Evolutionary conservation across 2,329 filamentous ascomycete species (phyloP).

Genomic region (Aspergillus fijiensis): DNA sequence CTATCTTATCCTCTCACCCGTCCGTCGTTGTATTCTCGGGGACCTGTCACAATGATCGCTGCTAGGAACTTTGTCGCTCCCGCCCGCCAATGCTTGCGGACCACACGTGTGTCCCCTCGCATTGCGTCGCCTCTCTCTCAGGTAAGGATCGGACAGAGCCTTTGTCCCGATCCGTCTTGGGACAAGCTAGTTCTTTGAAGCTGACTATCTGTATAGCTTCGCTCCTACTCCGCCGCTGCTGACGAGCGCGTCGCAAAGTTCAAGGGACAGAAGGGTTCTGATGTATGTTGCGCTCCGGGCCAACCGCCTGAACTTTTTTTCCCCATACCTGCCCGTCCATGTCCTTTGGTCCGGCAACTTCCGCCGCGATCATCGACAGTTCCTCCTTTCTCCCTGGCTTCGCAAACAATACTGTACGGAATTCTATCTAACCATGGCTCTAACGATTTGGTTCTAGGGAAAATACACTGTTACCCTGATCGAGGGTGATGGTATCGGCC

Average conservation of each 20-base stretch:
- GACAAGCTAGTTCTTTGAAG: slow-evolving; percentile 15
- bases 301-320: slow-evolving; percentile 14
- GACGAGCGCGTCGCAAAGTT: slow-evolving; percentile 84
- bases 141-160: slow-evolving; percentile 48
- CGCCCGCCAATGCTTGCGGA: slow-evolving; percentile 75
- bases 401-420: slow-evolving; percentile 1
- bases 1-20: slow-evolving; percentile 13
- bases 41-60: slow-evolving; percentile 70
- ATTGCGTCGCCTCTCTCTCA: slow-evolving; percentile 54
- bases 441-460: slow-evolving; percentile 58
- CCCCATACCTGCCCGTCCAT: slow-evolving; percentile 24
- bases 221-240: slow-evolving; percentile 59
- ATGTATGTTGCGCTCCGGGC: slow-evolving; percentile 60
- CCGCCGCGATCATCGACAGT: slow-evolving; percentile 18
- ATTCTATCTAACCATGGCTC: slow-evolving; percentile 12
- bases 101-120: slow-evolving; percentile 52
- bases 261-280: slow-evolving; percentile 81
- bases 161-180: background rate
- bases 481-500: slow-evolving; percentile 97
- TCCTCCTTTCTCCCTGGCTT: background rate
- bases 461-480: slow-evolving; percentile 96
- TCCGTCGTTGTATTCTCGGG: slow-evolving; percentile 21
- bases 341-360: slow-evolving; percentile 25
- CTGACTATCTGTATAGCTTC: slow-evolving; percentile 46
- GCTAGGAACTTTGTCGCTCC: slow-evolving; percentile 74